Evolutionary conservation across 768 basidiomycete genomes (phyloP), one percentile per base, ranked within the genome.

Genomic region (Amanita brunnescens): DNA sequence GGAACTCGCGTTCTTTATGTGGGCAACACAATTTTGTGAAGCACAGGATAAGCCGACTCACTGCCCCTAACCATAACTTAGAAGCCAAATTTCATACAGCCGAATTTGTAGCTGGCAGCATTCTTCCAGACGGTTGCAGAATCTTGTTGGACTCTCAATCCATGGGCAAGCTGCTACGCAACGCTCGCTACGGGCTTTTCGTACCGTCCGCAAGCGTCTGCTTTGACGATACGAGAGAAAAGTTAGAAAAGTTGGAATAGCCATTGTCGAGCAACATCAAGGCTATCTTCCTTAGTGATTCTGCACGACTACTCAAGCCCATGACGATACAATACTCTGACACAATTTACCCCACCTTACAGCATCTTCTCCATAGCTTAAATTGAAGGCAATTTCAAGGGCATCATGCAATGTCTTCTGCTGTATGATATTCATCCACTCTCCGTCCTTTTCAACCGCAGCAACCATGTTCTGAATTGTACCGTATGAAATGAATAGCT

Each of bases 121-220:
- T n/a, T n/a, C n/a, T n/a, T n/a, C n/a, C n/a, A n/a, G n/a, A n/a
- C n/a, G n/a, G n/a, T n/a, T n/a, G n/a, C n/a, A n/a, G n/a, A n/a
- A n/a, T n/a, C n/a, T n/a, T n/a, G n/a, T n/a, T n/a, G n/a, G n/a
- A n/a, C n/a, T n/a, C n/a, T n/a, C n/a, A n/a, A n/a, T n/a, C n/a
- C n/a, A n/a, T n/a, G n/a, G n/a, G n/a, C n/a, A n/a, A n/a, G n/a
- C n/a, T n/a, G n/a, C n/a, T n/a, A n/a, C n/a, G n/a, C n/a, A n/a
- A n/a, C n/a, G n/a, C n/a, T 72, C 58, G 73, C 78, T 34, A 75
- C 78, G 1, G 58, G 73, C 34, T 58, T 67, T 3, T 53, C 74
- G 44, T 79, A 78, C 58, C 75, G 72, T 50, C 37, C 50, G 8
- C n/a, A n/a, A n/a, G n/a, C n/a, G 65, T 65, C 29, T 37, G 23